Conservation (phyloP, 495 filamentous ascomycete genomes). For the Aspergillus biplanus region DNA sequence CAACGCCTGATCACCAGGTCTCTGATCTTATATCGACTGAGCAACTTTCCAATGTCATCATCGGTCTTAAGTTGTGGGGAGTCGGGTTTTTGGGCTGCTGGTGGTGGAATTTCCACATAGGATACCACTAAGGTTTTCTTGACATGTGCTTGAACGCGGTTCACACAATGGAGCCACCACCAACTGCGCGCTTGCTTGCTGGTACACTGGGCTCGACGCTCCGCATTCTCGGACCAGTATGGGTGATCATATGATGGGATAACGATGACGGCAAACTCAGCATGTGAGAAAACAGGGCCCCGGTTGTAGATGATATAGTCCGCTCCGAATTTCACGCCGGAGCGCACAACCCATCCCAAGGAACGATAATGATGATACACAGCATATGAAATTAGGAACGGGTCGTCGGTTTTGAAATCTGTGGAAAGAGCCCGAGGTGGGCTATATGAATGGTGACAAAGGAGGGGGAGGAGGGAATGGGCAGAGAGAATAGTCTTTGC, state of each 20-base stretch:
- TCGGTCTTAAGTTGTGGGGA: slow-evolving; percentile 3
- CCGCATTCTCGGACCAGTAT: slow-evolving; percentile 67
- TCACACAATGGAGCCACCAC: slow-evolving; percentile 92
- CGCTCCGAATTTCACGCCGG: slow-evolving; percentile 91
- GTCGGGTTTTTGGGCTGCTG: slow-evolving; percentile 36
- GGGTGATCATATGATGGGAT: slow-evolving; percentile 78
- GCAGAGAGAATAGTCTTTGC: slow-evolving; percentile 45
- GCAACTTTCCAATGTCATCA: slow-evolving; percentile 60
- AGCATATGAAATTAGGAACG: slow-evolving; percentile 83
- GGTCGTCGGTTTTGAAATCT: slow-evolving; percentile 66
- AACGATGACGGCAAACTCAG: slow-evolving; percentile 85
- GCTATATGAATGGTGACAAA: slow-evolving; percentile 70
- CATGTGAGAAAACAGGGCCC: slow-evolving; percentile 93
- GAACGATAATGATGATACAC: slow-evolving; percentile 97
- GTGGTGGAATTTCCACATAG: slow-evolving; percentile 90
- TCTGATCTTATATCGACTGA: slow-evolving; percentile 75
- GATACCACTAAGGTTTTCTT: slow-evolving; percentile 84
- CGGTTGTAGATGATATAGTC: slow-evolving; percentile 94
- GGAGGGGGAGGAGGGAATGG: slow-evolving; percentile 61
- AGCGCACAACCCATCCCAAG: slow-evolving; percentile 92
- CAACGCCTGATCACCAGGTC: slow-evolving; percentile 84
- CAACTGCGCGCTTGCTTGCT: slow-evolving; percentile 63
- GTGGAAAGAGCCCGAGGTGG: slow-evolving; percentile 51
- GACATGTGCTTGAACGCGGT: slow-evolving; percentile 87
- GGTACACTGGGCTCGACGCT: slow-evolving; percentile 48